Conservation (phyloP, 306 rosid species). For the Clitoria ternatea region DNA sequence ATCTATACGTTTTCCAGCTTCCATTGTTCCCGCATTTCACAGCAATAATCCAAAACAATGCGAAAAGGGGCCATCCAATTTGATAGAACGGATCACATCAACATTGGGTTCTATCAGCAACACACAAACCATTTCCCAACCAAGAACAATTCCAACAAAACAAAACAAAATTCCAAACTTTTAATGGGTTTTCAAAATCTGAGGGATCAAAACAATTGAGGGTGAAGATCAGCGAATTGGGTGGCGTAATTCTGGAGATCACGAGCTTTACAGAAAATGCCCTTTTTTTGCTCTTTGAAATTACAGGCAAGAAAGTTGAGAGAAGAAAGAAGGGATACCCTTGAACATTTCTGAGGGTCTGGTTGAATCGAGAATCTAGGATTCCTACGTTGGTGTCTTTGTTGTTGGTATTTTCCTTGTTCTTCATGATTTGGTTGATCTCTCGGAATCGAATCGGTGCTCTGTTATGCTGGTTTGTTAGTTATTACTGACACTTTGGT, state of each 20-base stretch:
- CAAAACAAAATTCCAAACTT: neutral
- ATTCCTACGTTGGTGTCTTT: slow-evolving; percentile 47
- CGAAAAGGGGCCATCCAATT: slow-evolving; percentile 1
- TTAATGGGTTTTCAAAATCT: slow-evolving; percentile 17
- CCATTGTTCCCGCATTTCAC: slow-evolving; percentile 20
- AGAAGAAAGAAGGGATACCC: slow-evolving; percentile 46
- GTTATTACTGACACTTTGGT: neutral
- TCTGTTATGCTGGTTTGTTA: neutral
- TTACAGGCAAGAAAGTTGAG: neutral
- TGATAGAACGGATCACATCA: slow-evolving; percentile 22
- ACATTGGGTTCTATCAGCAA: slow-evolving; percentile 5
- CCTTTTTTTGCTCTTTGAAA: no score
- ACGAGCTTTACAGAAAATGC: neutral
- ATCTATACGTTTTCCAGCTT: slow-evolving; percentile 4
- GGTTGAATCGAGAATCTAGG: slow-evolving; percentile 78
- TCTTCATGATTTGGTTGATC: slow-evolving; percentile 62
- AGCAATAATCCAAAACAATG: slow-evolving; percentile 22
- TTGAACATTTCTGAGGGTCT: slow-evolving; percentile 91
- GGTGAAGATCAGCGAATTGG: slow-evolving; percentile 23
- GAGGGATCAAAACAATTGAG: neutral
- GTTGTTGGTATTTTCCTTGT: slow-evolving; percentile 33
- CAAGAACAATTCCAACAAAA: no score
- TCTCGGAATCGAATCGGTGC: neutral
- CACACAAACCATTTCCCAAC: slow-evolving; percentile 11
- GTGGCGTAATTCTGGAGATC: slow-evolving; percentile 11